phyloP scores from a whole-genome alignment of 2,329 filamentous ascomycete species.

The Neoascochyta sp. region DNA sequence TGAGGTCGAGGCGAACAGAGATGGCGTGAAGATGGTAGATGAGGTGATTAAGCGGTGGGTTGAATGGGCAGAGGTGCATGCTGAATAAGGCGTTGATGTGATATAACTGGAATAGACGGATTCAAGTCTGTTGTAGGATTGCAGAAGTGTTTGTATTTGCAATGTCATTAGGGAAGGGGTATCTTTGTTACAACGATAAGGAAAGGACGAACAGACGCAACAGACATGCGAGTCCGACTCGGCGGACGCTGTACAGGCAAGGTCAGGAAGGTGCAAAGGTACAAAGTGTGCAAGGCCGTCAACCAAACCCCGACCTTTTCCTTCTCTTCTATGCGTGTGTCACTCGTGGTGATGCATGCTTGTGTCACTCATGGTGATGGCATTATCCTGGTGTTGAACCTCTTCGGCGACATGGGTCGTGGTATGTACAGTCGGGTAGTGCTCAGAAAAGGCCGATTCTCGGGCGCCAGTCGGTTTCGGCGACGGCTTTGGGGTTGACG shows the following conservation, averaged over 20 bases:
- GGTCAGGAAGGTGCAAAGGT: conserved; percentile 4
- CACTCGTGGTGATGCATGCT: too few species aligned
- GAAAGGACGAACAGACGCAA: conserved; percentile 8
- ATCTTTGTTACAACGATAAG: conserved; percentile 23
- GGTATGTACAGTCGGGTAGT: conserved; percentile 17
- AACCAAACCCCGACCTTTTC: conserved; percentile 11
- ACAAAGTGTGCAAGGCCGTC: not conserved
- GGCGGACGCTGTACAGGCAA: conserved; percentile 25
- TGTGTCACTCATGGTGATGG: conserved; percentile 1
- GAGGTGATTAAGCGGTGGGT: conserved; percentile 81
- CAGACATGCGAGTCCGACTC: conserved; percentile 16
- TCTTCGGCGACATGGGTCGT: conserved; percentile 7
- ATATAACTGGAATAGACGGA: too few species aligned
- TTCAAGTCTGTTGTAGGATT: too few species aligned
- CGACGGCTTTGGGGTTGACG: conserved; percentile 68
- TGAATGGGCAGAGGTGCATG: conserved; percentile 64
- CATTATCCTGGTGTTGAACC: conserved; percentile 22
- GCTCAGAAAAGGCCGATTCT: conserved; percentile 58
- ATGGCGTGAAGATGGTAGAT: conserved; percentile 65
- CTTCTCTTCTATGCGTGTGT: conserved; percentile 14
- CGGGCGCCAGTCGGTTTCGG: conserved; percentile 68
- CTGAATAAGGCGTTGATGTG: too few species aligned
- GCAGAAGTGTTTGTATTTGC: too few species aligned
- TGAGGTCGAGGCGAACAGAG: conserved; percentile 71
- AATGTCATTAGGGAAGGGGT: conserved; percentile 26